Evolutionary conservation across 2,329 filamentous ascomycete species (phyloP).

Genomic region (Hypoxylon sp.): DNA sequence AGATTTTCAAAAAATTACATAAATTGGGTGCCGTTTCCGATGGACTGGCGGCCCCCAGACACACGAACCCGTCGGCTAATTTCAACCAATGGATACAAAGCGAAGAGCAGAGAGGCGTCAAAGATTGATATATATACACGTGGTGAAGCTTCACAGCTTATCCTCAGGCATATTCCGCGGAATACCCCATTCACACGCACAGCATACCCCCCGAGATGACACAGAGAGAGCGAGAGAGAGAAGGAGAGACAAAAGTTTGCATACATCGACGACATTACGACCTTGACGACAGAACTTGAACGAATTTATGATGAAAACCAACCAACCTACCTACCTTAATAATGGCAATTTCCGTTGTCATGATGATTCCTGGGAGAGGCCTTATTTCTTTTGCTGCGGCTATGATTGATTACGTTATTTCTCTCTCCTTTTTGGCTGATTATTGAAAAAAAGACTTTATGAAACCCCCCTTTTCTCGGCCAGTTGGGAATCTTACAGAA

Average conservation of each 20-base stretch:
- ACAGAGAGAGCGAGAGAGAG: constrained; percentile 27
- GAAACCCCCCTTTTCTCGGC: constrained; percentile 26
- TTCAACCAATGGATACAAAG: constrained; percentile 46
- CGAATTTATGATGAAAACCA: constrained; percentile 42
- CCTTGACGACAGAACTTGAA: constrained; percentile 49
- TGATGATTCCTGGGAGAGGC: constrained; percentile 36
- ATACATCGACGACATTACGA: constrained; percentile 54
- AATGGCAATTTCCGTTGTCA: constrained; percentile 39
- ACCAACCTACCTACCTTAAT: constrained; percentile 40
- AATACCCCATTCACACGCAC: constrained; percentile 47
- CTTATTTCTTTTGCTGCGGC: constrained; percentile 11
- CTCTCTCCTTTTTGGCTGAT: constrained; percentile 35
- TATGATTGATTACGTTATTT: constrained; percentile 39
- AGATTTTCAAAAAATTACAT: constrained; percentile 1
- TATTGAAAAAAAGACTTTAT: constrained; percentile 41
- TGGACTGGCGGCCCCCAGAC: constrained; percentile 27
- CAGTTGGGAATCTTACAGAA: constrained; percentile 44
- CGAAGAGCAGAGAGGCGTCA: constrained; percentile 44
- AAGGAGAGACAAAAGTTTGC: constrained; percentile 51
- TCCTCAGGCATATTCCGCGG: constrained; percentile 50
- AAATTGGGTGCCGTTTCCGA: constrained; percentile 19
- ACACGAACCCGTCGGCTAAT: constrained; percentile 44
- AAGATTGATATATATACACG: constrained; percentile 54
- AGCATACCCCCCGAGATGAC: constrained; percentile 45
- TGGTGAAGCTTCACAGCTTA: constrained; percentile 56